phyloP scores from a whole-genome alignment of 163 green algal genomes.

The Trebouxiophyceae sp. region DNA sequence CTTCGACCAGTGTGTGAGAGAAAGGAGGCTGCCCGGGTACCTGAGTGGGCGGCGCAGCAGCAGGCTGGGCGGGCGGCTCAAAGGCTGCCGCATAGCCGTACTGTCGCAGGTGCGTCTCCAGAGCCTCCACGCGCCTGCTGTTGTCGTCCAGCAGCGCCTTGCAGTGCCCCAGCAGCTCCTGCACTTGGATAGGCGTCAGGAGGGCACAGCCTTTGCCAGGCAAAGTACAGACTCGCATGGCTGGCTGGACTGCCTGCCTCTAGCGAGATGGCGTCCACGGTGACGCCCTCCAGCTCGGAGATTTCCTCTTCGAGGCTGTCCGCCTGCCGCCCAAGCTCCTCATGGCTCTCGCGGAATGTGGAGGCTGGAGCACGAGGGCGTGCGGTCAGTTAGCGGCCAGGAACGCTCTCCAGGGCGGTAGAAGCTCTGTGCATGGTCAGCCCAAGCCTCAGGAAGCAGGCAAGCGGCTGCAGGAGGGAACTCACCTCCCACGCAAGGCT shows the following conservation, averaged over 20 bases:
- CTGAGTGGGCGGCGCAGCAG: neutral
- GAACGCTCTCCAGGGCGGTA: too few relatives aligned
- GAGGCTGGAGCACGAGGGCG: too few relatives aligned
- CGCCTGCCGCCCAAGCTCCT: conserved; percentile 2
- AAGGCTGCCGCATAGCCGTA: conserved; percentile 8
- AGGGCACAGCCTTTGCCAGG: neutral
- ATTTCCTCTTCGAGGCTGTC: neutral
- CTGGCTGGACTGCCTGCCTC: neutral
- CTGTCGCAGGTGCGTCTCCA: neutral
- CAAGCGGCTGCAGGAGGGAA: neutral
- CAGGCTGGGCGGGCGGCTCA: neutral
- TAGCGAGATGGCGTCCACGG: conserved; percentile 7
- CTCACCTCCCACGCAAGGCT: conserved; percentile 7
- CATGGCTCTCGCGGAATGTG: conserved; percentile 3
- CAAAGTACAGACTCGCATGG: neutral
- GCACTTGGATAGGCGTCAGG: neutral
- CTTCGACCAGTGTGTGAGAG: too few relatives aligned
- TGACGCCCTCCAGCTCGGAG: conserved; percentile 3
- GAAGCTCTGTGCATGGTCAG: too few relatives aligned
- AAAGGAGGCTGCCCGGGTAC: too few relatives aligned
- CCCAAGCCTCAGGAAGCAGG: neutral
- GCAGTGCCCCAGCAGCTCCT: conserved; percentile 8
- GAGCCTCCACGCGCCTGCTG: neutral
- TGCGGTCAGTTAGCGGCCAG: too few relatives aligned
- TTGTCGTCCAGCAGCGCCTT: conserved; percentile 1